Evolutionary conservation across 257 asterid species (phyloP).

Genomic region (Mitragyna speciosa): DNA sequence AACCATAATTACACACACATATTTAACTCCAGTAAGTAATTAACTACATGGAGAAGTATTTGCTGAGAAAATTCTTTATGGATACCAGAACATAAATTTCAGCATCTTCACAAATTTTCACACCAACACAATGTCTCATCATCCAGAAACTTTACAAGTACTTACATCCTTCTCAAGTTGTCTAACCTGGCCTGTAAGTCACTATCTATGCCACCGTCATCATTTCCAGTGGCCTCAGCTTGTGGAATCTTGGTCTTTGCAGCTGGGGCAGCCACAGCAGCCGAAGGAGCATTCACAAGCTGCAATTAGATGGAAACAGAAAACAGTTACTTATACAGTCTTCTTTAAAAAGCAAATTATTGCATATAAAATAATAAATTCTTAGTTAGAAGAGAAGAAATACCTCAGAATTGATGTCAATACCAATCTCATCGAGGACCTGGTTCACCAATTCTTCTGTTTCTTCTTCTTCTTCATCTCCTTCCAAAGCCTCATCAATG

Average conservation of each 20-base stretch:
- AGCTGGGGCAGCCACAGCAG: conserved; percentile 85
- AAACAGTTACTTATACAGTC: neutral
- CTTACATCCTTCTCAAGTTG: conserved; percentile 87
- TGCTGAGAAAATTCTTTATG: neutral
- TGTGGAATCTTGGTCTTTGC: conserved; percentile 77
- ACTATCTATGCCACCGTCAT: conserved; percentile 84
- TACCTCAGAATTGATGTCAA: conserved; percentile 90
- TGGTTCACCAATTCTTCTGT: conserved; percentile 92
- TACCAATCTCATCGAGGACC: conserved; percentile 98
- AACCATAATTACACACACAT: neutral
- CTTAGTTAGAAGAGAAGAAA: neutral
- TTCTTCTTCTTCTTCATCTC: conserved; percentile 98
- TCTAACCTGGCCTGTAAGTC: conserved; percentile 99
- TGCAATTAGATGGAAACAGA: conserved; percentile 21
- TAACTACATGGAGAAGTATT: neutral
- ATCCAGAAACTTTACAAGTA: conserved; percentile 30
- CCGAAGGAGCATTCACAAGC: conserved; percentile 92
- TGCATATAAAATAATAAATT: neutral
- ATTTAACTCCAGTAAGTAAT: neutral
- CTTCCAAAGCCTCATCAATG: conserved; percentile 97
- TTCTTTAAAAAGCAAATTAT: neutral
- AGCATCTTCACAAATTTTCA: conserved; percentile 39
- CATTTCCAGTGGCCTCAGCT: conserved; percentile 80
- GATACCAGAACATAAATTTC: neutral
- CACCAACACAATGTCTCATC: conserved; percentile 24